These are phyloP conservation scores for Phytophthora citricola DNA, from an alignment of 352 stramenopile genomes.

Conservation along the genomic window DNA sequence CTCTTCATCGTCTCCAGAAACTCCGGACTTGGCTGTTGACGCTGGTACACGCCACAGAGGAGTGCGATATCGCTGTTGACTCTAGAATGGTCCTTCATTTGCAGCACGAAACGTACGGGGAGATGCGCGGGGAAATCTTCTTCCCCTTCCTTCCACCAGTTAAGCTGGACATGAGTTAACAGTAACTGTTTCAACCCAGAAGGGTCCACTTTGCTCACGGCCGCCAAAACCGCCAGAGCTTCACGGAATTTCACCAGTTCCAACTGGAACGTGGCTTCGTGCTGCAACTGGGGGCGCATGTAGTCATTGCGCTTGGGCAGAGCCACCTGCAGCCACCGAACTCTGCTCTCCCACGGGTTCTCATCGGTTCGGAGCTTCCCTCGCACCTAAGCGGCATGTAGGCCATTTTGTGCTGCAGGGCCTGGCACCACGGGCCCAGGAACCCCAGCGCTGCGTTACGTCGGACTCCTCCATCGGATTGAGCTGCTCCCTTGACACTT, in stretches of 20 bases:
- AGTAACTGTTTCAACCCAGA: slow-evolving; percentile 36
- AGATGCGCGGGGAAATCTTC: slow-evolving; percentile 30
- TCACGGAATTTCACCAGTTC: slow-evolving; percentile 22
- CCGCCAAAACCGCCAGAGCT: slow-evolving; percentile 36
- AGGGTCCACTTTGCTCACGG: slow-evolving; percentile 32
- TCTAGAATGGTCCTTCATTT: slow-evolving; percentile 7
- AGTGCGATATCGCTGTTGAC: background rate
- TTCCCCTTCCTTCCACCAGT: slow-evolving; percentile 29
- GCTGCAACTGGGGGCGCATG: slow-evolving; percentile 8
- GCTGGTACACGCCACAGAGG: slow-evolving; percentile 13
- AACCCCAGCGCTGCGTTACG: slow-evolving; percentile 23
- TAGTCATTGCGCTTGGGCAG: slow-evolving; percentile 5
- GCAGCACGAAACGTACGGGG: slow-evolving; percentile 18
- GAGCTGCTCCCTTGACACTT: background rate
- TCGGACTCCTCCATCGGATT: slow-evolving; percentile 6
- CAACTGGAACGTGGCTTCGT: slow-evolving; percentile 7
- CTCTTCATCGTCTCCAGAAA: slow-evolving; percentile 15
- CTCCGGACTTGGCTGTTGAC: background rate
- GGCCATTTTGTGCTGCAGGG: slow-evolving; percentile 1
- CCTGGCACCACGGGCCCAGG: slow-evolving; percentile 14
- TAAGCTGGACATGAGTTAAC: slow-evolving; percentile 28
- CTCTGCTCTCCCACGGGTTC: slow-evolving; percentile 1
- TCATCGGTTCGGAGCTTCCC: background rate
- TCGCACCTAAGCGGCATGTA: slow-evolving; percentile 14
- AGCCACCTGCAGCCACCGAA: slow-evolving; percentile 11